A percentile compares a stretch with the other conserved stretches of the same genome.
Evolutionary conservation across 768 basidiomycete genomes (phyloP).

Genomic region (Gautieria morchelliformis): DNA sequence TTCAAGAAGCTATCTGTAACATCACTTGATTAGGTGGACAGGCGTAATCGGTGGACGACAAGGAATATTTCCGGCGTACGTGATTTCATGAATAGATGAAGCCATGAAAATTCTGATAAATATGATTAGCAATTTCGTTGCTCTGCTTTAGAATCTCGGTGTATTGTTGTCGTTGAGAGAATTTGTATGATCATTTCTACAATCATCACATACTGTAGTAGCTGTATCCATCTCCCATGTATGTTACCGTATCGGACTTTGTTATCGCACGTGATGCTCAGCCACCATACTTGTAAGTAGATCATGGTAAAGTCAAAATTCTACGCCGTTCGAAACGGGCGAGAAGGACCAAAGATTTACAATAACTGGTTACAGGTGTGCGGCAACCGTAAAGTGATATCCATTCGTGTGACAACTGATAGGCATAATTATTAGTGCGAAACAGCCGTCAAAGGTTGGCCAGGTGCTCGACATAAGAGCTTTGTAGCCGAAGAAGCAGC

Average conservation of each 20-base stretch:
- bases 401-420: background rate
- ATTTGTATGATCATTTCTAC: background rate
- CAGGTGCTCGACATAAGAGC: constrained; percentile 1
- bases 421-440: constrained; percentile 3
- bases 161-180: no score
- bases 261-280: no score
- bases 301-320: constrained; percentile 22
- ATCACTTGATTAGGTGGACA: constrained; percentile 49
- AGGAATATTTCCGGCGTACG: constrained; percentile 64
- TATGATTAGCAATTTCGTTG: constrained; percentile 4
- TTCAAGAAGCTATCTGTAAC: background rate
- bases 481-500: constrained; percentile 1
- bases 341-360: constrained; percentile 50
- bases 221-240: background rate
- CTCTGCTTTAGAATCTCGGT: background rate
- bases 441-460: constrained; percentile 8
- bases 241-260: no score
- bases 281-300: no score
- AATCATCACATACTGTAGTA: background rate
- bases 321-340: constrained; percentile 53
- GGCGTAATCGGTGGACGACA: constrained; percentile 50
- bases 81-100: background rate
- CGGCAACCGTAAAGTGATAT: background rate
- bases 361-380: constrained; percentile 51
- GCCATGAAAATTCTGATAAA: background rate